Conservation (phyloP, 768 basidiomycete genomes). For the Pulveroboletus sp. region DNA sequence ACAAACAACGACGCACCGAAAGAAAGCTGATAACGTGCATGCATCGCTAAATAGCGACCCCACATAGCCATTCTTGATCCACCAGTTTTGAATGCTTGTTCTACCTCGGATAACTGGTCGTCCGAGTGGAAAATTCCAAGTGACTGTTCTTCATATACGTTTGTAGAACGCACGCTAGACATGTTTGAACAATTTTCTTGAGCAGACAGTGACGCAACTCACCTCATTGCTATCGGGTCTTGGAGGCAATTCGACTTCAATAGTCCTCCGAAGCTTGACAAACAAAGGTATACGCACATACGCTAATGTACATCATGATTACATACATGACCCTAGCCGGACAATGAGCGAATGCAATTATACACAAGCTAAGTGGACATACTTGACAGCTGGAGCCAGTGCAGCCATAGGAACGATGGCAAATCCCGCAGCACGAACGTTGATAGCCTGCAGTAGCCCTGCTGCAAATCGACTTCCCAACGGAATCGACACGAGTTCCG, state of each 20-base stretch:
- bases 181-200: not conserved
- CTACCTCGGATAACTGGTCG: slow-evolving; percentile 45
- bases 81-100: slow-evolving; percentile 36
- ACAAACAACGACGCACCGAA: slow-evolving; percentile 54
- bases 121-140: slow-evolving; percentile 68
- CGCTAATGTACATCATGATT: slow-evolving; percentile 90
- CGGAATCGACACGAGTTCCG: slow-evolving; percentile 63
- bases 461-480: slow-evolving; percentile 63
- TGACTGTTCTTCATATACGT: slow-evolving; percentile 91
- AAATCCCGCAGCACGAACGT: slow-evolving; percentile 88
- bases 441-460: slow-evolving; percentile 73
- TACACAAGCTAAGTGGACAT: slow-evolving; percentile 24
- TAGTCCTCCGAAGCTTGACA: not conserved
- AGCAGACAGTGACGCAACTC: not conserved
- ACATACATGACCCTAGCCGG: slow-evolving; percentile 69
- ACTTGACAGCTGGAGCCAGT: slow-evolving; percentile 91
- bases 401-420: slow-evolving; percentile 62
- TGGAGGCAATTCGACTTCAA: slow-evolving; percentile 2
- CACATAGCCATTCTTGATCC: slow-evolving; percentile 59
- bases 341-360: not conserved
- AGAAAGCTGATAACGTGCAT: slow-evolving; percentile 83
- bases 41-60: slow-evolving; percentile 75
- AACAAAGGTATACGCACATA: slow-evolving; percentile 49
- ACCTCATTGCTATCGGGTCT: slow-evolving; percentile 85
- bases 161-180: slow-evolving; percentile 79